These are phyloP conservation scores for Fusarium sp. DNA, from an alignment of 2,329 filamentous ascomycete genomes.

Conservation along the genomic window DNA sequence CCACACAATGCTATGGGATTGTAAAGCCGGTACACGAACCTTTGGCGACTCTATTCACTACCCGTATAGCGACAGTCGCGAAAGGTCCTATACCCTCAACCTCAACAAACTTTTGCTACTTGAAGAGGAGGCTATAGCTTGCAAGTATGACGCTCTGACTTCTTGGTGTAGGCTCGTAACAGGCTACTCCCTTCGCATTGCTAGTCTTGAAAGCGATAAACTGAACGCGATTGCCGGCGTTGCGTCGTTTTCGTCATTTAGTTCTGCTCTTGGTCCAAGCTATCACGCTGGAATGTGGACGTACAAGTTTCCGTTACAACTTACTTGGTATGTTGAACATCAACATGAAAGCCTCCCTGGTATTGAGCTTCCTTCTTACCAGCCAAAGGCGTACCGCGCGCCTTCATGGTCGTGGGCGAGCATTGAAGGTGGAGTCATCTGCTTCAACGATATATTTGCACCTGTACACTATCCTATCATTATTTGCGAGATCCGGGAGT, in stretches of 20 bases:
- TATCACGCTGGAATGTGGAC: neutral
- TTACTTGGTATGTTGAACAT: neutral
- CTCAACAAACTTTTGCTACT: neutral
- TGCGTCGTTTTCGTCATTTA: neutral
- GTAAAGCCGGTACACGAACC: neutral
- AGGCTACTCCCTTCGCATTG: neutral
- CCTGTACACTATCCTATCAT: neutral
- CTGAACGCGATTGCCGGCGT: neutral
- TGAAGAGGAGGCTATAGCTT: neutral
- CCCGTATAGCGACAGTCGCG: neutral
- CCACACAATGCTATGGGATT: neutral
- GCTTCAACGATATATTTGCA: neutral
- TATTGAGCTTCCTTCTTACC: neutral
- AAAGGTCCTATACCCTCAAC: neutral
- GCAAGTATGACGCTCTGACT: neutral
- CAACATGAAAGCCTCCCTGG: neutral
- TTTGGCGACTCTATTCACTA: neutral
- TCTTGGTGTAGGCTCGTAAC: neutral
- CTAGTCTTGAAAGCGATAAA: neutral
- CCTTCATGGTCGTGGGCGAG: conserved; percentile 1
- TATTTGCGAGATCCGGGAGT: neutral
- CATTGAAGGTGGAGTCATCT: neutral
- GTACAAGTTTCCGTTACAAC: neutral
- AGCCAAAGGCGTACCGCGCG: neutral
- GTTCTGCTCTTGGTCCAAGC: neutral